Percentiles rank a stretch among this genome's conserved stretches.
Evolutionary conservation across 2,329 filamentous ascomycete species (phyloP).

Genomic region (Nothophoma quercina): DNA sequence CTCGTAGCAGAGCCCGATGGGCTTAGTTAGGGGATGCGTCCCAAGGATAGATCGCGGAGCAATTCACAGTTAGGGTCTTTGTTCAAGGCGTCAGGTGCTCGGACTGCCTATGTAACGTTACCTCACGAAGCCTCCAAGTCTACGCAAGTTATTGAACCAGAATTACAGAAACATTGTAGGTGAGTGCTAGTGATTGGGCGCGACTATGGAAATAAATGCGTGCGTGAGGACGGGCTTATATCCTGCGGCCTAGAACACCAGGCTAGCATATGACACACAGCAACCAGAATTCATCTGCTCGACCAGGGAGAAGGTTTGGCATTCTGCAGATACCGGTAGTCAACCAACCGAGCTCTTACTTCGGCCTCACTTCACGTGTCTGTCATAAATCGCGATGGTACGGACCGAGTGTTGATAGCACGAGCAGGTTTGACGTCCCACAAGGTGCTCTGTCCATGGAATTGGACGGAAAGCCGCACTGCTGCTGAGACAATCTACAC

Average conservation of each 20-base stretch:
- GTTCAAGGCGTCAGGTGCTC: constrained; percentile 9
- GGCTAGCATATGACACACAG: constrained; percentile 13
- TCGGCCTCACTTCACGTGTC: constrained; percentile 11
- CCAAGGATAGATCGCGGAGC: constrained; percentile 8
- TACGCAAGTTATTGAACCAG: constrained; percentile 1
- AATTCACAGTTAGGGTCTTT: not conserved
- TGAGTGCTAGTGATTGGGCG: constrained; percentile 2
- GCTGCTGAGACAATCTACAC: not conserved
- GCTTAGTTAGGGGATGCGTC: constrained; percentile 12
- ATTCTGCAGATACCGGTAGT: constrained; percentile 1
- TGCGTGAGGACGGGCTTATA: constrained; percentile 1
- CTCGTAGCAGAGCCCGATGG: constrained; percentile 6
- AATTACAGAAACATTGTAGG: not conserved
- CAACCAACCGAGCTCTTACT: constrained; percentile 4
- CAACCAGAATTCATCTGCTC: constrained; percentile 11
- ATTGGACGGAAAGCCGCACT: not conserved
- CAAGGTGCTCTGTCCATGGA: not conserved
- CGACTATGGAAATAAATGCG: constrained; percentile 1
- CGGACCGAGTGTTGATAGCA: constrained; percentile 6
- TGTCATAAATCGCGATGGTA: not conserved
- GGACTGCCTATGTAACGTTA: constrained; percentile 18
- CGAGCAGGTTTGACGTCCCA: constrained; percentile 6
- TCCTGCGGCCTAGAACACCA: constrained; percentile 17
- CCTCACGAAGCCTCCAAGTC: not conserved
- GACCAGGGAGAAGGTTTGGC: constrained; percentile 12